A percentile compares a stretch with the other conserved stretches of the same genome.
Evolutionary conservation across 768 basidiomycete species (phyloP).

Genomic region (Suillus ampliporus): DNA sequence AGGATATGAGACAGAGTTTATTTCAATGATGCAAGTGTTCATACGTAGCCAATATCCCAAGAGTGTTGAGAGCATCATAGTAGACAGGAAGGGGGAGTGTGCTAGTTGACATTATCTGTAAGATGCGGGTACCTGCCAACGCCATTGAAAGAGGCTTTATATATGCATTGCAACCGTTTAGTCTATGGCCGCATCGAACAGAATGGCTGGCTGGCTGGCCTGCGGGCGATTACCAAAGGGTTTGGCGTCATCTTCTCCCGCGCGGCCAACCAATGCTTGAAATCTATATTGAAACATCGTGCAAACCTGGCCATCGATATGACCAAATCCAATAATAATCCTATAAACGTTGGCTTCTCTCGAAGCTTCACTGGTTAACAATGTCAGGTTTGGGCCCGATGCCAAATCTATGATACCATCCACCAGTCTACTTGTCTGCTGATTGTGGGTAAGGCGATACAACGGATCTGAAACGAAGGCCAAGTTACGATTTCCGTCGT

Average conservation of each 20-base stretch:
- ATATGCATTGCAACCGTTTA: neutral
- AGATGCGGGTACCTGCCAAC: neutral
- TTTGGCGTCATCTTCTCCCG: neutral
- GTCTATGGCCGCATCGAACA: neutral
- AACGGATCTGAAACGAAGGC: neutral
- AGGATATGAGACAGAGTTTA: no score
- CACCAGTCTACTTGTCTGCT: neutral
- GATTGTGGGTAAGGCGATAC: neutral
- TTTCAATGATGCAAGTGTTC: neutral
- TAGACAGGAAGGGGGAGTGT: neutral
- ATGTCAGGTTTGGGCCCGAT: neutral
- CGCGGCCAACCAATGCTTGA: slow-evolving; percentile 1
- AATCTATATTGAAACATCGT: neutral
- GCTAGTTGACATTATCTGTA: neutral
- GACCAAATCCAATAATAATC: neutral
- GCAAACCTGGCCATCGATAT: slow-evolving; percentile 2
- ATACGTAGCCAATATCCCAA: neutral
- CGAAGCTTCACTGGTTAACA: neutral
- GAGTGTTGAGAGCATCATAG: neutral
- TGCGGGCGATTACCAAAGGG: neutral
- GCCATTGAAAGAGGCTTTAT: neutral
- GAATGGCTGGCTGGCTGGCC: slow-evolving; percentile 3
- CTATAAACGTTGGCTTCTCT: neutral
- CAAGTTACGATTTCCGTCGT: neutral
- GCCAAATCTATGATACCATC: no score